Base-by-base conservation (phyloP, 352 stramenopile species). In the Phytopythium litorale region DNA sequence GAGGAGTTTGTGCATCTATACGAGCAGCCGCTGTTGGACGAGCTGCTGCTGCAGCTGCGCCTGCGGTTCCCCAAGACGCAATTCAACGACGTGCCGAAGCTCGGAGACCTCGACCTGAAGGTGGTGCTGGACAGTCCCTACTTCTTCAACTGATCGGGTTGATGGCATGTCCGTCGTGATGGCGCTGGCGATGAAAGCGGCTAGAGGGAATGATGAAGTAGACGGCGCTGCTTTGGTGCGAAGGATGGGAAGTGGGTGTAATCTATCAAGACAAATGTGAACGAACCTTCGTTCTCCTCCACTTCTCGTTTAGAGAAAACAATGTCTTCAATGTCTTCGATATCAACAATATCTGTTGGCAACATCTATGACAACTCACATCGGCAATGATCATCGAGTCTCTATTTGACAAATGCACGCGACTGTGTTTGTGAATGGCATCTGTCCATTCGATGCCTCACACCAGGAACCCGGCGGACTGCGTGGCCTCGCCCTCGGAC, bases 1-100 rank as follows among this genome's bases (percentile, higher is more conserved):
- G 89, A 98, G 58, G 91, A 90, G 61, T 99, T 99, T 66, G 90
- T 99, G 32, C 81, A 98, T n/a, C 81, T 99, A 42, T 99, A 99
- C 74, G 89, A 94, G 64, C 79, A 97, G 64, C 97, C 97, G 28
- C 76, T 99, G 58, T 83, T 99, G 37, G 90, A 99, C 64, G 83
- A 99, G 50, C 74, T 99, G 42, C 84, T 97, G 58, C 73, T 88
- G 32, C 91, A 89, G 46, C 90, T 99, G 72, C 78, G 91, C n/a
- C 66, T 98, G 59, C 84, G 97, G 43, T 99, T 99, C 87, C 97
- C 98, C 16, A 84, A 93, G 48, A 82, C 98, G 42, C 68, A 92
- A 28, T 99, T 99, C 75, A 95, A 97, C 35, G 81, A 94, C 46
- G 73, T 99, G 25, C 98, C 97, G 2, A 65, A 93, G 65, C 76